A percentile compares a stretch with the other conserved stretches of the same genome.
Evolutionary conservation across 768 basidiomycete genomes (phyloP).

Genomic region (Naganishia antarctica): DNA sequence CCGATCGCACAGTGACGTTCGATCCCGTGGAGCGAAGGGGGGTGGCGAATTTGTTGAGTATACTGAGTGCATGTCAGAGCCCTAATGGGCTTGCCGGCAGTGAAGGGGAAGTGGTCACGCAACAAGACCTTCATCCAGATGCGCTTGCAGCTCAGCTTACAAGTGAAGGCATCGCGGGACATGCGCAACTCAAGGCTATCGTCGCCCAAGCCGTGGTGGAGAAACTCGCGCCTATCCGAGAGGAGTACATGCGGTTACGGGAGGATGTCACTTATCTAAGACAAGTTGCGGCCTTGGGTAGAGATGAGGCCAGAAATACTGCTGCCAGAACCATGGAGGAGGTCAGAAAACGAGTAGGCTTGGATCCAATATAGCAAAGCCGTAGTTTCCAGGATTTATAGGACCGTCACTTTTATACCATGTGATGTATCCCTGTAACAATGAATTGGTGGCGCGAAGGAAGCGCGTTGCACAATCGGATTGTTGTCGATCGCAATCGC

Average conservation of each 20-base stretch:
- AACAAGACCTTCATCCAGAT: conserved; percentile 14
- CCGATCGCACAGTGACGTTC: conserved; percentile 63
- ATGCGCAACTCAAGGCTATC: conserved; percentile 67
- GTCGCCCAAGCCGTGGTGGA: conserved; percentile 70
- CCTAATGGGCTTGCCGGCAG: conserved; percentile 33
- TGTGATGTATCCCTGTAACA: too few species aligned
- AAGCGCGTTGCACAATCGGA: too few species aligned
- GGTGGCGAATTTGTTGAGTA: conserved; percentile 71
- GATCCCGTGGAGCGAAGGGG: conserved; percentile 78
- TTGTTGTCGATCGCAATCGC: too few species aligned
- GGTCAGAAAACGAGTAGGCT: conserved; percentile 66
- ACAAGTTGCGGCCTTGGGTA: conserved; percentile 63
- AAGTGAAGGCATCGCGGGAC: conserved; percentile 52
- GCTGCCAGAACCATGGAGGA: conserved; percentile 63
- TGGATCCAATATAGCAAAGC: conserved; percentile 46
- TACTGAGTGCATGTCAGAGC: conserved; percentile 64
- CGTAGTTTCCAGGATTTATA: too few species aligned
- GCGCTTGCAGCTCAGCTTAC: conserved; percentile 20
- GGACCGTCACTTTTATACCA: too few species aligned
- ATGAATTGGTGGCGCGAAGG: too few species aligned
- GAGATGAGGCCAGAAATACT: conserved; percentile 58
- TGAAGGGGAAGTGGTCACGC: conserved; percentile 50
- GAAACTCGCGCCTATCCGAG: conserved; percentile 62
- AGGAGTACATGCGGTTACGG: conserved; percentile 63
- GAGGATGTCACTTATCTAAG: conserved; percentile 61